A percentile compares a stretch with the other conserved stretches of the same genome.
Evolutionary conservation across 2,329 filamentous ascomycete species (phyloP).

Genomic region (Westerdykella ornata): DNA sequence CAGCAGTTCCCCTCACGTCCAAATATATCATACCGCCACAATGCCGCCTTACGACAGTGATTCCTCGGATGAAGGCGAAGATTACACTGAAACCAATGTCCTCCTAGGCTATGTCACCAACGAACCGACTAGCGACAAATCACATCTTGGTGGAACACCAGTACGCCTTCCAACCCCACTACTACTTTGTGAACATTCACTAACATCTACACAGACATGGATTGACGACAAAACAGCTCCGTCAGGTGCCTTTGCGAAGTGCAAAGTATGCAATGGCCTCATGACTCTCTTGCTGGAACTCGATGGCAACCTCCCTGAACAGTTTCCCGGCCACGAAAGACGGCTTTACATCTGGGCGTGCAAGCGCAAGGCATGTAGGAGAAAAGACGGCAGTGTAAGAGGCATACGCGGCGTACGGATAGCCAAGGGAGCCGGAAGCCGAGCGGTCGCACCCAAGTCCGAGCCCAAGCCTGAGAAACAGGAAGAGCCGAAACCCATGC

Average conservation of each 20-base stretch:
- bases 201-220: constrained; percentile 57
- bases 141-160: constrained; percentile 78
- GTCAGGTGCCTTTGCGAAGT: constrained; percentile 70
- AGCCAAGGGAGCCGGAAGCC: constrained; percentile 32
- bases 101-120: constrained; percentile 82
- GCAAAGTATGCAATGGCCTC: constrained; percentile 75
- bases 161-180: constrained; percentile 50
- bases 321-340: constrained; percentile 80
- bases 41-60: constrained; percentile 86
- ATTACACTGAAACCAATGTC: constrained; percentile 75
- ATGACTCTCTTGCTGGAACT: constrained; percentile 85
- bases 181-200: constrained; percentile 9
- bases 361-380: constrained; percentile 66
- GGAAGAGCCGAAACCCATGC: constrained; percentile 35
- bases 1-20: not conserved
- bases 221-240: constrained; percentile 64
- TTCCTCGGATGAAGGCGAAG: constrained; percentile 61
- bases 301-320: constrained; percentile 80
- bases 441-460: constrained; percentile 10
- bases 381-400: constrained; percentile 75
- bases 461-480: constrained; percentile 17
- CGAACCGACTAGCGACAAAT: constrained; percentile 77
- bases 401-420: constrained; percentile 63
- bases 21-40: constrained; percentile 1
- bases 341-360: constrained; percentile 84